Percentiles rank a stretch among this genome's conserved stretches.
Conservation (phyloP, 345 rosid genomes). For the Murraya koenigii region DNA sequence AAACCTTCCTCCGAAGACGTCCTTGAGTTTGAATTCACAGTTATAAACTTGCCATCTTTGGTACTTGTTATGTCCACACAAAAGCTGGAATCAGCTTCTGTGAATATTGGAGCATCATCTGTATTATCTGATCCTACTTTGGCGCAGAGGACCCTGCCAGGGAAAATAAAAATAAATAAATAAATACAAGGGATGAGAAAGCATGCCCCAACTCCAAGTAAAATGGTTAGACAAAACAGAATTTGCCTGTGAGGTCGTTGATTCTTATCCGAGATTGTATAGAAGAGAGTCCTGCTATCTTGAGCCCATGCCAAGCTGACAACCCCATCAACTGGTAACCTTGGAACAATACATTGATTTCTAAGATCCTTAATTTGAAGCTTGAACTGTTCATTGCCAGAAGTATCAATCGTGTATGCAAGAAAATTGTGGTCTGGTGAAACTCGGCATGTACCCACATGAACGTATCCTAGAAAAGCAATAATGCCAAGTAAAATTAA, state of each 20-base stretch:
- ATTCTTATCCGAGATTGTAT: conserved; percentile 58
- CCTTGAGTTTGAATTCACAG: conserved; percentile 94
- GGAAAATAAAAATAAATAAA: conserved; percentile 8
- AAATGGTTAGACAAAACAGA: conserved; percentile 8
- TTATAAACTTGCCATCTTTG: conserved; percentile 93
- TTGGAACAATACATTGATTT: conserved; percentile 44
- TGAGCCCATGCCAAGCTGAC: conserved; percentile 92
- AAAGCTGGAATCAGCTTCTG: conserved; percentile 64
- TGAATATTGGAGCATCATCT: conserved; percentile 41
- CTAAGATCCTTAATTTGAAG: conserved; percentile 81
- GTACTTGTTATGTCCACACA: conserved; percentile 90
- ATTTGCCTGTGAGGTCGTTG: conserved; percentile 75
- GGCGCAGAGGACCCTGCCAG: conserved; percentile 65
- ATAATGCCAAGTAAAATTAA: background rate
- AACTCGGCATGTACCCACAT: conserved; percentile 80
- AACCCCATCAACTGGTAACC: conserved; percentile 54
- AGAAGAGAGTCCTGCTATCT: conserved; percentile 69
- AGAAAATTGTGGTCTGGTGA: conserved; percentile 83
- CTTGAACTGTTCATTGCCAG: conserved; percentile 65
- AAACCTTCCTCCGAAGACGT: conserved; percentile 91
- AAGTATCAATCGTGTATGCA: conserved; percentile 73
- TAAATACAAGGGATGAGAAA: background rate
- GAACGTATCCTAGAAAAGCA: conserved; percentile 65
- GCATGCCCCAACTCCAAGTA: background rate
- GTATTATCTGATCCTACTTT: conserved; percentile 43